phyloP scores from a whole-genome alignment of 345 rosid genomes.

The Lepidium didymum region DNA sequence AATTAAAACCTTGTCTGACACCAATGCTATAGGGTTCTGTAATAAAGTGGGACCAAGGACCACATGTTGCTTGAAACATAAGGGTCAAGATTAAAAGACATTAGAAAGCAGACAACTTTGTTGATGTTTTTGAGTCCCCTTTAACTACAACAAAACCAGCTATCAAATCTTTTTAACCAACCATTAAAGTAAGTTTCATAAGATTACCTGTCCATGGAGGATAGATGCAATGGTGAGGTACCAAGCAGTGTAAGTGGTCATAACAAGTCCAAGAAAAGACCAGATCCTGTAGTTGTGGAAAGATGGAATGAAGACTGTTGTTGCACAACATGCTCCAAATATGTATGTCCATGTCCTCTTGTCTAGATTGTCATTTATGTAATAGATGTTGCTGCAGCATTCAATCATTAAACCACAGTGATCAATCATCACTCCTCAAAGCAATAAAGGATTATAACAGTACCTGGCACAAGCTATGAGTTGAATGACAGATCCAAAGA shows the following conservation, averaged over 20 bases:
- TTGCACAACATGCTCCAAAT: slow-evolving; percentile 97
- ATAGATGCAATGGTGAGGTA: slow-evolving; percentile 89
- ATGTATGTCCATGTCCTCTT: slow-evolving; percentile 99
- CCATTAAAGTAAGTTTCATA: background rate
- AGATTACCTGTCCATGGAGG: slow-evolving; percentile 85
- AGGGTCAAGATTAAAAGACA: background rate
- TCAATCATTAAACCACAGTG: background rate
- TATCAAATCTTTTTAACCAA: background rate
- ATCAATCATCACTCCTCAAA: background rate
- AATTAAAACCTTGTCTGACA: slow-evolving; percentile 19
- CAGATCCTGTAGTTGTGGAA: slow-evolving; percentile 98
- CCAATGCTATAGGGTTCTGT: slow-evolving; percentile 6
- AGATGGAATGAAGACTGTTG: slow-evolving; percentile 95
- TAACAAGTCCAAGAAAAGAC: slow-evolving; percentile 95
- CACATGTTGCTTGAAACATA: slow-evolving; percentile 26
- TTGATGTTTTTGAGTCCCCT: slow-evolving; percentile 25
- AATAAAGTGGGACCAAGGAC: slow-evolving; percentile 8
- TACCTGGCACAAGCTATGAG: slow-evolving; percentile 99
- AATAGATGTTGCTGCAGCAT: slow-evolving; percentile 84
- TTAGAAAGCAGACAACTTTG: slow-evolving; percentile 23
- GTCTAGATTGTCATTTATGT: slow-evolving; percentile 97
- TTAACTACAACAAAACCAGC: slow-evolving; percentile 9
- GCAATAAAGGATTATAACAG: background rate
- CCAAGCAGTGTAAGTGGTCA: slow-evolving; percentile 99
- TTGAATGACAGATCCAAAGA: slow-evolving; percentile 99